Percentiles rank a stretch among this genome's conserved stretches.
Conservation (phyloP, 1,284 basidiomycete genomes). For the Sparassis latifolia region DNA sequence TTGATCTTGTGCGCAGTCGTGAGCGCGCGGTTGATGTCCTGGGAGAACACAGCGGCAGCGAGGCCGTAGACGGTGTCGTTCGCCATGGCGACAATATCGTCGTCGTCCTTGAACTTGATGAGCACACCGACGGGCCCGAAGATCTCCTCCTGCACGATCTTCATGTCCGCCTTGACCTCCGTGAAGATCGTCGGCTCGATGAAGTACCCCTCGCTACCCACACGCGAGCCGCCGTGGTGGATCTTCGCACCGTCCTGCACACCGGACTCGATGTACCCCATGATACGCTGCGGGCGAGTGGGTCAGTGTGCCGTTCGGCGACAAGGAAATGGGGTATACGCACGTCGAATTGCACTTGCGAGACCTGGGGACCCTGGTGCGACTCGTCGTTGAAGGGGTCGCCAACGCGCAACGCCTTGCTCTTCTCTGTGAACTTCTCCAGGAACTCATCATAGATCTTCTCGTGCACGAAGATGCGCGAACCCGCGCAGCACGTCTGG, state of each 20-base stretch:
- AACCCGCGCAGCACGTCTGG: slow-evolving; percentile 82
- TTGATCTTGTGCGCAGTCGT: slow-evolving; percentile 71
- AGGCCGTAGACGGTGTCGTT: slow-evolving; percentile 83
- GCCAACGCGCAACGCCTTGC: slow-evolving; percentile 58
- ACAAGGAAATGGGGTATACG: slow-evolving; percentile 5
- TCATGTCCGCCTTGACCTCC: slow-evolving; percentile 71
- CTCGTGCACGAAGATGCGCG: slow-evolving; percentile 81
- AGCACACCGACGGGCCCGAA: slow-evolving; percentile 82
- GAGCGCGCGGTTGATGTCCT: slow-evolving; percentile 72
- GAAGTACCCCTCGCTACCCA: slow-evolving; percentile 72
- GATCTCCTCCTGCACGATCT: slow-evolving; percentile 88
- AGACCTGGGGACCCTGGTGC: slow-evolving; percentile 89
- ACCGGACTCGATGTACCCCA: slow-evolving; percentile 85
- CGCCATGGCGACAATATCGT: slow-evolving; percentile 63
- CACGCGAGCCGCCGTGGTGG: slow-evolving; percentile 68
- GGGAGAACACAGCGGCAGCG: slow-evolving; percentile 80
- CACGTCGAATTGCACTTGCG: slow-evolving; percentile 60
- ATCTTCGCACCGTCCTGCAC: slow-evolving; percentile 82
- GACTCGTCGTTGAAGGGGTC: slow-evolving; percentile 73
- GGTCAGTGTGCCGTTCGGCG: slow-evolving; percentile 1
- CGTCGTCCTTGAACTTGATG: slow-evolving; percentile 66
- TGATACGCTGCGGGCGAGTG: slow-evolving; percentile 51
- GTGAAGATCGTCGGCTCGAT: slow-evolving; percentile 86
- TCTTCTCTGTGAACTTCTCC: slow-evolving; percentile 50
- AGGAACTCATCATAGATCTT: slow-evolving; percentile 79